Evolutionary conservation across 1,284 basidiomycete species (phyloP), one percentile per base, ranked within the genome.

Genomic region (Cryptococcus sp.): DNA sequence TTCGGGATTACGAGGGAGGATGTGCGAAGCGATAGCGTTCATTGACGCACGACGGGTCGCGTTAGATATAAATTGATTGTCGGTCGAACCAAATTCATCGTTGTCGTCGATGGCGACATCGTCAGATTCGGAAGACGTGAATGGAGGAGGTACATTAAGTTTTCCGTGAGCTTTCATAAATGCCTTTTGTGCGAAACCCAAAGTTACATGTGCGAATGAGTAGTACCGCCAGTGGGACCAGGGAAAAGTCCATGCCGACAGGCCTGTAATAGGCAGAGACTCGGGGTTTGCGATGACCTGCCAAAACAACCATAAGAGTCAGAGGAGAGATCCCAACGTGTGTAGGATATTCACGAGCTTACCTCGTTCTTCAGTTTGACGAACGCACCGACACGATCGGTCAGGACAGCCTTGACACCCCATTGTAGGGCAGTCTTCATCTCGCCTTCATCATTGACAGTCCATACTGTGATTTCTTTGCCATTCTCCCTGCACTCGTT

Each of bases 381-480:
- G 25, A 73, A 73, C 8, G 54, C 64, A 15, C 64, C 75, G 16
- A 77, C 75, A 26, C 78, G 73, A 70, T 99, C 95, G 4, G 95
- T 99, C 60, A 99, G 82, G 65, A 99, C 89, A 17, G 87, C 94
- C 68, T 92, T 87, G 39, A 91, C 89, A 57, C 86, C 91, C 94
- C 93, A 96, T 58, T 89, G 81, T 37, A 91, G 88, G 52, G 91
- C 74, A 83, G 95, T 90, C 81, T 93, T 89, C 94, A 99, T 97
- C 74, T 95, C 88, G 55, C 85, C 85, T 13, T 88, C 86, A 57
- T 91, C 85, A 75, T 98, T 99, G 38, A 98, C 94, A 0, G 95
- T 99, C 94, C 95, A 98, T 8, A 94, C 91, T 84, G 93, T 87
- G 53, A 97, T 72, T 69, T 87, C 86, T 83, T 99, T 99, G 19